These are phyloP conservation scores for Lactifluus volemus DNA, from an alignment of 768 basidiomycete genomes.

Conservation along the genomic window DNA sequence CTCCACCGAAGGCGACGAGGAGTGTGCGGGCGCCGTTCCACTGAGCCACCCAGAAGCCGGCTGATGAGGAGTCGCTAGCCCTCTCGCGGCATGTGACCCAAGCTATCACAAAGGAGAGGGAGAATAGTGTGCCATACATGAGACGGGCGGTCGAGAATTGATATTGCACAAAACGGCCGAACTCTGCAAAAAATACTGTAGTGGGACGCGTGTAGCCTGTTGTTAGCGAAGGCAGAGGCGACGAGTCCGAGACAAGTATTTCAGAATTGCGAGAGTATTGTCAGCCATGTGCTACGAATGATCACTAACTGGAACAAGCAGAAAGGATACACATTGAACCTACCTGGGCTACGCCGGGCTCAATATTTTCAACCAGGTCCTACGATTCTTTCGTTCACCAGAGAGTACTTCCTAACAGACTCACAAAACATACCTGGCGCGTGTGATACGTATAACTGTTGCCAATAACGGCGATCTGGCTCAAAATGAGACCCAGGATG, in stretches of 20 bases:
- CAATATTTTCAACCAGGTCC: slow-evolving; percentile 78
- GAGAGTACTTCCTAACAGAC: neutral
- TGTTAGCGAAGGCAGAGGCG: slow-evolving; percentile 59
- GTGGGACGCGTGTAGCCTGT: slow-evolving; percentile 41
- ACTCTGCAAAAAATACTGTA: slow-evolving; percentile 70
- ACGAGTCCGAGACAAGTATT: slow-evolving; percentile 62
- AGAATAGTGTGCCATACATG: slow-evolving; percentile 47
- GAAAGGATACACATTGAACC: neutral
- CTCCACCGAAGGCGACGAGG: slow-evolving; percentile 42
- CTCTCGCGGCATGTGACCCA: slow-evolving; percentile 30
- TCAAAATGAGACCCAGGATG: neutral
- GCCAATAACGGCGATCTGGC: slow-evolving; percentile 80
- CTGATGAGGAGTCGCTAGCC: slow-evolving; percentile 18
- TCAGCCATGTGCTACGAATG: slow-evolving; percentile 75
- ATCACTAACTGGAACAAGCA: neutral
- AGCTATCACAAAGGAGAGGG: slow-evolving; percentile 39
- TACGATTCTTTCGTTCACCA: slow-evolving; percentile 4
- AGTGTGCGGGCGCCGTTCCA: slow-evolving; percentile 42
- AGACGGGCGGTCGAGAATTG: slow-evolving; percentile 63
- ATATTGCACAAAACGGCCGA: slow-evolving; percentile 65
- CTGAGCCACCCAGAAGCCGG: slow-evolving; percentile 34
- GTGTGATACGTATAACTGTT: slow-evolving; percentile 95
- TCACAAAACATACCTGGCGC: slow-evolving; percentile 48
- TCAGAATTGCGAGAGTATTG: slow-evolving; percentile 72
- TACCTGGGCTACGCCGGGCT: slow-evolving; percentile 65